phyloP scores from a whole-genome alignment of 371 early-diverging fungal genomes.

The Gilbertella persicaria region DNA sequence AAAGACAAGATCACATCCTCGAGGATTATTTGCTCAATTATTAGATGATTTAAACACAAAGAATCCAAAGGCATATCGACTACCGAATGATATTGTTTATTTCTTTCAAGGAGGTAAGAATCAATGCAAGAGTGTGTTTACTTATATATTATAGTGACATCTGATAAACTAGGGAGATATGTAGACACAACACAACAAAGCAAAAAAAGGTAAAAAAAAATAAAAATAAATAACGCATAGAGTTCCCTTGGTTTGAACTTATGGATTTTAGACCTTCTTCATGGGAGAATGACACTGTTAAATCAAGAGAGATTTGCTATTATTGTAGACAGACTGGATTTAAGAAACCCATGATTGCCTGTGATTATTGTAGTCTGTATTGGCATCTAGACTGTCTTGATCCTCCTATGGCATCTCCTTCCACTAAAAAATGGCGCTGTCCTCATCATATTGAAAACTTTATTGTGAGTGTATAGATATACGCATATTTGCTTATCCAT shows the following conservation, averaged over 20 bases:
- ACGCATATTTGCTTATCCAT: background rate
- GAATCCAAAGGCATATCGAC: slow-evolving; percentile 50
- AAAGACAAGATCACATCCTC: background rate
- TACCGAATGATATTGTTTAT: slow-evolving; percentile 49
- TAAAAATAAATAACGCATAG: background rate
- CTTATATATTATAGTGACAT: slow-evolving; percentile 42
- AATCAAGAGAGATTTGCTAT: no score
- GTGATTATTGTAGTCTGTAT: slow-evolving; percentile 78
- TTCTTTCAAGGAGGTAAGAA: slow-evolving; percentile 59
- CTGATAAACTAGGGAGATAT: slow-evolving; percentile 62
- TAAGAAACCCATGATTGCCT: slow-evolving; percentile 61
- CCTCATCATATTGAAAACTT: slow-evolving; percentile 83
- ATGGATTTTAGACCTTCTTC: no score
- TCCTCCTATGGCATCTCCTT: slow-evolving; percentile 67
- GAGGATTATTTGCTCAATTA: slow-evolving; percentile 38
- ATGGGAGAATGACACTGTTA: no score
- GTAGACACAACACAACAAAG: slow-evolving; percentile 48
- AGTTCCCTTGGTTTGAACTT: no score
- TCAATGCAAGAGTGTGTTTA: slow-evolving; percentile 14
- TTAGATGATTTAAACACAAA: slow-evolving; percentile 38
- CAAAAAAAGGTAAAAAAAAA: slow-evolving; percentile 31
- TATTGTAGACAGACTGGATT: slow-evolving; percentile 63
- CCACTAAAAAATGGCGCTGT: slow-evolving; percentile 80
- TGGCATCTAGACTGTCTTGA: slow-evolving; percentile 91
- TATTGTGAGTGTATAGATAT: slow-evolving; percentile 27